Base-by-base conservation (phyloP, 2,329 filamentous ascomycete species). In the Penicillium expansum region DNA sequence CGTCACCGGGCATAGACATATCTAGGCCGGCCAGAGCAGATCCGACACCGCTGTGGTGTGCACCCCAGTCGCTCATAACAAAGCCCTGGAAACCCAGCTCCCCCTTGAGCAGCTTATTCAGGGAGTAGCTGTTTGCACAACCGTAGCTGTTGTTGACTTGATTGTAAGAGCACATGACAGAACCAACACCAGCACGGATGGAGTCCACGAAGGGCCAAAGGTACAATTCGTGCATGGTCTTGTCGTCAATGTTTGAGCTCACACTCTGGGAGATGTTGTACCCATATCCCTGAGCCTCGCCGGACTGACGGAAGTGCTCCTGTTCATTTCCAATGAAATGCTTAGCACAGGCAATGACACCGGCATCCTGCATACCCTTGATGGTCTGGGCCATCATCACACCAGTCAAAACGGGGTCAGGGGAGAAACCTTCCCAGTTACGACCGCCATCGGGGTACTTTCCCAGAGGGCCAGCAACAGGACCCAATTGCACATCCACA, bases 1-100 rank as follows among this genome's bases (percentile, higher is more conserved):
- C 89, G 70, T 97, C 93, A 56, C 91, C 90, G 0, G 89, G 89
- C 89, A 93, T 93, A 2, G 86, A 86, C 89, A 92, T 91, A 71
- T 93, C 90, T 60, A 93, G 71, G 29, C 90, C 90, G 24, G 84
- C 83, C 60, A 88, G 79, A 24, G 89, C 85, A 50, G 82, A 81
- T 10, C 80, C 80, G 9, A 85, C 83, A 58, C 89, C 90, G 24
- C 85, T 84, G 74, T 92, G 88, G 67, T 92, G 89, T 2, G 88
- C 90, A 62, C 82, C 79, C 90, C 90, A 94, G 72, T 94, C 90
- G 52, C 81, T 83, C 77, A 86, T 81, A 58, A 88, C 78, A 62
- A 86, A 87, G 5, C 90, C 80, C 66, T 87, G 86, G 80, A 92
- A 93, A n/a, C 88, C 90, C 13, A 94, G 80, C 70, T 91, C 86